Conservation (phyloP, 2,329 filamentous ascomycete genomes). For the Fusarium papillatum region DNA sequence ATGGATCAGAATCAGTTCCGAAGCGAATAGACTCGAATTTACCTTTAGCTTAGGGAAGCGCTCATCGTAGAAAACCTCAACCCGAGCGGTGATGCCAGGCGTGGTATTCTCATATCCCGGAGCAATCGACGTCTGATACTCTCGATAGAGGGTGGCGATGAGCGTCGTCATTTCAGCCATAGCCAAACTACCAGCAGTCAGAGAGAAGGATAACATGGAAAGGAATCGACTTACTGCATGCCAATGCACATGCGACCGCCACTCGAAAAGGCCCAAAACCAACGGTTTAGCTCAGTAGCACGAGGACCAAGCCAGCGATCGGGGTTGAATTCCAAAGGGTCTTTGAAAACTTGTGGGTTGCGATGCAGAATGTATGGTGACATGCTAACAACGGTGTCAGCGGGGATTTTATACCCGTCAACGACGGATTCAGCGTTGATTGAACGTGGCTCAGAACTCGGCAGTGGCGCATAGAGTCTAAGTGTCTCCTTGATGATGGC, state of each 20-base stretch:
- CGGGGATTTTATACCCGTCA: conserved; percentile 42
- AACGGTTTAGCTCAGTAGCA: conserved; percentile 33
- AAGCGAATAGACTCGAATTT: background rate
- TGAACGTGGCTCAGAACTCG: conserved; percentile 63
- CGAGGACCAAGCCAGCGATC: conserved; percentile 43
- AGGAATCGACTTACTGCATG: conserved; percentile 36
- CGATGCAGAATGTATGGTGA: conserved; percentile 44
- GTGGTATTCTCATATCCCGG: conserved; percentile 25
- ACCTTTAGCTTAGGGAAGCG: conserved; percentile 9
- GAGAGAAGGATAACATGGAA: background rate
- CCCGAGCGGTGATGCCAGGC: conserved; percentile 36
- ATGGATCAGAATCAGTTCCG: background rate
- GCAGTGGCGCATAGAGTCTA: conserved; percentile 63
- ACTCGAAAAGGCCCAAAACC: conserved; percentile 44
- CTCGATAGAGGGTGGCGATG: conserved; percentile 27
- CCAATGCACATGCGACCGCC: conserved; percentile 42
- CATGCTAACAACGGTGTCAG: conserved; percentile 43
- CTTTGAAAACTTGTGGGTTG: conserved; percentile 39
- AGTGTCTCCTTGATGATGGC: conserved; percentile 65
- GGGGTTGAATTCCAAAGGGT: conserved; percentile 42
- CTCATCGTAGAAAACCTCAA: conserved; percentile 41
- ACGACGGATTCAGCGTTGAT: conserved; percentile 25
- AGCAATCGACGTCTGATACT: conserved; percentile 27
- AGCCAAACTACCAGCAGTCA: conserved; percentile 16
- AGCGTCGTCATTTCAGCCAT: conserved; percentile 42